phyloP scores from a whole-genome alignment of 768 basidiomycete genomes.

The Myochromella boudieri region DNA sequence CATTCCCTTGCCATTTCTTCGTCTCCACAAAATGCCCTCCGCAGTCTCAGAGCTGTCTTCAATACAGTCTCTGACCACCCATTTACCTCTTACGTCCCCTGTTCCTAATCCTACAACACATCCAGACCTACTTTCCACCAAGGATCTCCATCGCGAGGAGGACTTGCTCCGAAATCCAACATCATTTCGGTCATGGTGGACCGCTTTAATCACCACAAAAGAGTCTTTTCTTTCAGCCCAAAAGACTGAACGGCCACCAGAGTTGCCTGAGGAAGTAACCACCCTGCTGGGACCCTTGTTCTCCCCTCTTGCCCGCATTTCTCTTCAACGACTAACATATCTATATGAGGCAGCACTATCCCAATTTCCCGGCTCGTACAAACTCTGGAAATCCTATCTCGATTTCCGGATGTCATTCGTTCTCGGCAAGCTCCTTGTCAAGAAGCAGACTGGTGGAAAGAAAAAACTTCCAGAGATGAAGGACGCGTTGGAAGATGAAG shows the following conservation, averaged over 20 bases:
- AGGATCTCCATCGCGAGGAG: slow-evolving; percentile 88
- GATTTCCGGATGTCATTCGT: slow-evolving; percentile 83
- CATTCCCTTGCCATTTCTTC: too few species aligned
- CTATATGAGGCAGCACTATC: slow-evolving; percentile 92
- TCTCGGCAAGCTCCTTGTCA: slow-evolving; percentile 68
- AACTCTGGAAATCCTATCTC: slow-evolving; percentile 94
- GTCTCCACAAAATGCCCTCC: slow-evolving; percentile 51
- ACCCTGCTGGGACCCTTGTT: slow-evolving; percentile 78
- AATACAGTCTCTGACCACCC: slow-evolving; percentile 46
- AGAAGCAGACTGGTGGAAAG: slow-evolving; percentile 80
- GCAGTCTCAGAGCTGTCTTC: slow-evolving; percentile 47
- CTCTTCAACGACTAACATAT: slow-evolving; percentile 82
- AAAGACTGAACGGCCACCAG: slow-evolving; percentile 52
- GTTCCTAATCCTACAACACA: slow-evolving; percentile 80
- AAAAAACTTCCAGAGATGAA: slow-evolving; percentile 93
- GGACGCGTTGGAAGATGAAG: slow-evolving; percentile 85
- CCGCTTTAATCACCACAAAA: slow-evolving; percentile 73
- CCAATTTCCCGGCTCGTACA: slow-evolving; percentile 89
- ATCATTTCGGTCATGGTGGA: slow-evolving; percentile 93
- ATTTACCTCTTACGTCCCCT: slow-evolving; percentile 86
- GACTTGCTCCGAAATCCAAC: slow-evolving; percentile 89
- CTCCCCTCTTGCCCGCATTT: slow-evolving; percentile 66
- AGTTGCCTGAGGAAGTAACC: slow-evolving; percentile 49
- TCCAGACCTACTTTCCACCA: slow-evolving; percentile 67
- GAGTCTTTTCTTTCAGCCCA: slow-evolving; percentile 60